Evolutionary conservation across 768 basidiomycete genomes (phyloP), one percentile per base, ranked within the genome.

Genomic region (Tephrocybe sp.): DNA sequence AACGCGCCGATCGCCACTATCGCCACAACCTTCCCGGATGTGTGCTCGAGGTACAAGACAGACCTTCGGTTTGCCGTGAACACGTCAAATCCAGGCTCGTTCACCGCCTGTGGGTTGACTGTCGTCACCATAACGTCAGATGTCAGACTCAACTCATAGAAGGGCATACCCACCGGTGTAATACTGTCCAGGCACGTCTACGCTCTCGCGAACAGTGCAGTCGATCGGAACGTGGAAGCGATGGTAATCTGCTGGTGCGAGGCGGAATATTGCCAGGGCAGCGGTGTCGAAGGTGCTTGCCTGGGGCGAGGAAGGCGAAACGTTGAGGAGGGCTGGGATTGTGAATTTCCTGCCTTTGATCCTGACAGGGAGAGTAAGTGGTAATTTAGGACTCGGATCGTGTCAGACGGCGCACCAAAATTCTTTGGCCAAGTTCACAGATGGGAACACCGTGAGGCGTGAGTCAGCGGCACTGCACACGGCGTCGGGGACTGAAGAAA

Each of bases 211-310:
- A 16, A 84, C 63, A 9, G 70, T 74, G 30, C 75, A 83, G 45
- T 84, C 83, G 22, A 86, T 69, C 12, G 87, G 86, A 27, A 78
- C 78, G 54, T 89, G 88, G 75, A 87, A 90, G 12, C 89, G 81
- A 61, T 92, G 89, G 58, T 91, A 91, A 61, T 92, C 89, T 8
- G 83, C 77, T 0, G 89, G 91, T 0, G 91, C 89, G 15, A 92
- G 79, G 44, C 89, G 75, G 65, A 87, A 86, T 49, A 87, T 80
- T 0, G 86, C 86, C 1, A 91, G 60, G 19, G 79, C 73, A 0
- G 73, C 68, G 19, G 72, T 69, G 7, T 69, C 58, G 44, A 83
- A 79, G n/a, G 57, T 50, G 19, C 62, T 52, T 2, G 76, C 71
- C 22, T 67, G 53, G 1, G 78, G 74, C 1, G 81, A 68, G 38